Evolutionary conservation across 805 yeast species (phyloP).

Genomic region (Wickerhamiella sorbophila): DNA sequence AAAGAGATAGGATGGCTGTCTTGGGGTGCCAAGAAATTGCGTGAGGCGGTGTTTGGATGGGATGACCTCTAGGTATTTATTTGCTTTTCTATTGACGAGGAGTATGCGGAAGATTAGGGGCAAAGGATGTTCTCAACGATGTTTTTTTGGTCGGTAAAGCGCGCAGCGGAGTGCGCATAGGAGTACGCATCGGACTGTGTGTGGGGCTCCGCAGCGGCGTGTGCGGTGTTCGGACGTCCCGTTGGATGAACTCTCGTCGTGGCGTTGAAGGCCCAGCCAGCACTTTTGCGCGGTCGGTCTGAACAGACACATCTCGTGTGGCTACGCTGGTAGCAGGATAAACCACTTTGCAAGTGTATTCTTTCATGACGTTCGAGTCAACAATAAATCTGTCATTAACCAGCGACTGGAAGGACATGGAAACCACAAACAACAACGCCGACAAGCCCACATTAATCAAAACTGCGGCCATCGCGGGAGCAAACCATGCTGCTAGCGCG

Average conservation of each 20-base stretch:
- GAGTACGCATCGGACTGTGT: too few species aligned
- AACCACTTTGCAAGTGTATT: neutral
- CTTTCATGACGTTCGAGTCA: neutral
- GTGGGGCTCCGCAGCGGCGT: too few species aligned
- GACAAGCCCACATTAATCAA: neutral
- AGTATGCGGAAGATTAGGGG: neutral
- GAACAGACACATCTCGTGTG: neutral
- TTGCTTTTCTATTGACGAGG: neutral
- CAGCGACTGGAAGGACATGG: neutral
- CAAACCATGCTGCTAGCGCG: neutral
- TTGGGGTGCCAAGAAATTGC: constrained; percentile 25
- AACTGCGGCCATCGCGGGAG: neutral
- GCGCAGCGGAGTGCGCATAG: too few species aligned
- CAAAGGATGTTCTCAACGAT: neutral
- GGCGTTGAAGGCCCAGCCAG: neutral
- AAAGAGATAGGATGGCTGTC: constrained; percentile 20
- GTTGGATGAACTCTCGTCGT: neutral
- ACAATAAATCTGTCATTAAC: neutral
- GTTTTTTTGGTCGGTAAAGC: too few species aligned
- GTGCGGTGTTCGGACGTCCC: neutral
- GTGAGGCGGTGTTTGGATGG: constrained; percentile 43
- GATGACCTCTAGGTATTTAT: constrained; percentile 27
- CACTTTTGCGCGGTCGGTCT: neutral
- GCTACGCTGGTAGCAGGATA: neutral
- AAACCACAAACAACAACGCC: neutral